These are phyloP conservation scores for Rhynchosporium secalis DNA, from an alignment of 2,329 filamentous ascomycete genomes.

Conservation along the genomic window DNA sequence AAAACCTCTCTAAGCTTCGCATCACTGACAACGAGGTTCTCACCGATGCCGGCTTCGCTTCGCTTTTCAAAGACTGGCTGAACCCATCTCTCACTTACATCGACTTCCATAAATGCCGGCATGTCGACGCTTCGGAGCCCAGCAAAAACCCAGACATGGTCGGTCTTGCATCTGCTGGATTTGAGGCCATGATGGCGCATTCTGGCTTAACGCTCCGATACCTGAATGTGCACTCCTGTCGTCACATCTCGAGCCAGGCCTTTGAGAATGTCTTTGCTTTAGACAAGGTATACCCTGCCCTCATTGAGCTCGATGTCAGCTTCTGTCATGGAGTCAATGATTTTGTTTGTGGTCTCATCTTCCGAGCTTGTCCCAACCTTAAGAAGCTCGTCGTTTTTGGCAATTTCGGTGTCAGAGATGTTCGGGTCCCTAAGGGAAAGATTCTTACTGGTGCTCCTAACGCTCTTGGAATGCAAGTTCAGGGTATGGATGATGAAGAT, in stretches of 20 bases:
- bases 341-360: conserved; percentile 62
- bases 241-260: conserved; percentile 71
- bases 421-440: conserved; percentile 54
- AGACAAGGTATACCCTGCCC: conserved; percentile 62
- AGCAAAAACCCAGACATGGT: conserved; percentile 64
- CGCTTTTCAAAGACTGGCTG: conserved; percentile 73
- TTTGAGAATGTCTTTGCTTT: conserved; percentile 73
- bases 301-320: conserved; percentile 73
- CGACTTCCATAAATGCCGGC: conserved; percentile 76
- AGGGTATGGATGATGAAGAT: conserved; percentile 45
- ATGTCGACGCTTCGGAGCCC: conserved; percentile 70
- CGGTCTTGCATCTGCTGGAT: conserved; percentile 74
- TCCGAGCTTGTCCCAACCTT: conserved; percentile 62
- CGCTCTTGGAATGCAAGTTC: conserved; percentile 59
- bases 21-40: conserved; percentile 75
- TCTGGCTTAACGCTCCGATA: conserved; percentile 66
- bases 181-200: conserved; percentile 80
- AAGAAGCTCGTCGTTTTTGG: conserved; percentile 63
- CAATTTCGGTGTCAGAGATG: conserved; percentile 61
- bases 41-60: conserved; percentile 71
- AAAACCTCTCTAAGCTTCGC: conserved; percentile 70
- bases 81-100: conserved; percentile 70
- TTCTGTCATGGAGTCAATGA: conserved; percentile 72
- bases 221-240: conserved; percentile 80
- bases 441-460: conserved; percentile 60